phyloP scores from a whole-genome alignment of 2,329 filamentous ascomycete genomes.

The Amauroascus niger region DNA sequence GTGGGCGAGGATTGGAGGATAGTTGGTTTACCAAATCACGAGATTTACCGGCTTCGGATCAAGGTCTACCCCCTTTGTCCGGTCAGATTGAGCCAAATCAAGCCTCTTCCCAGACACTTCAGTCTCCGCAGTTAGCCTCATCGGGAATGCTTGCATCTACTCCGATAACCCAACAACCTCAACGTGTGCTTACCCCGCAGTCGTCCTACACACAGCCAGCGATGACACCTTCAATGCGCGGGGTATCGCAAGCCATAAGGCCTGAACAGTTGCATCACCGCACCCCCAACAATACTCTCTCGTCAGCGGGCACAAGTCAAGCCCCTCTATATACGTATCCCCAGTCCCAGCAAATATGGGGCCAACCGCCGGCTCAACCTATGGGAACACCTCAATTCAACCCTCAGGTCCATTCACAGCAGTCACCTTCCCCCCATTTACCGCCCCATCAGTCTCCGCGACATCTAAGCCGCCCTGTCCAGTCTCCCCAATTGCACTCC shows the following conservation, averaged over 20 bases:
- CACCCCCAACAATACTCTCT: slow-evolving; percentile 52
- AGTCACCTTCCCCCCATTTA: slow-evolving; percentile 31
- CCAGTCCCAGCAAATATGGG: slow-evolving; percentile 51
- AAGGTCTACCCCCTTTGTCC: slow-evolving; percentile 31
- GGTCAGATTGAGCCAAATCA: slow-evolving; percentile 20
- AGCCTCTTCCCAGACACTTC: slow-evolving; percentile 30
- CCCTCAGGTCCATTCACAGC: slow-evolving; percentile 34
- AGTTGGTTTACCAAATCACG: slow-evolving; percentile 75
- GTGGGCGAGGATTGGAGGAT: slow-evolving; percentile 67
- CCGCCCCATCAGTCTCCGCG: slow-evolving; percentile 37
- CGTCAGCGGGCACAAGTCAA: slow-evolving; percentile 43
- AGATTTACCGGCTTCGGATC: slow-evolving; percentile 56
- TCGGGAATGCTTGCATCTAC: slow-evolving; percentile 29
- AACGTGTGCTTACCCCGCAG: slow-evolving; percentile 43
- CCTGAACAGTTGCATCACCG: slow-evolving; percentile 57
- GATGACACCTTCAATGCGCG: slow-evolving; percentile 61
- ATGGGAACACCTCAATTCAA: slow-evolving; percentile 48
- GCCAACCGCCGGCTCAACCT: slow-evolving; percentile 45
- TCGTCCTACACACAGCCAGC: slow-evolving; percentile 61
- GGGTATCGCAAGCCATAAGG: slow-evolving; percentile 52
- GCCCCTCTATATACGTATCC: slow-evolving; percentile 45
- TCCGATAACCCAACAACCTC: slow-evolving; percentile 35
- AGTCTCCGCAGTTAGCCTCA: slow-evolving; percentile 31
- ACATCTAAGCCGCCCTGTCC: slow-evolving; percentile 28
- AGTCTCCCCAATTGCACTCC: slow-evolving; percentile 29